Evolutionary conservation across 2,329 filamentous ascomycete species (phyloP).

Genomic region (Fusarium incarnatum): DNA sequence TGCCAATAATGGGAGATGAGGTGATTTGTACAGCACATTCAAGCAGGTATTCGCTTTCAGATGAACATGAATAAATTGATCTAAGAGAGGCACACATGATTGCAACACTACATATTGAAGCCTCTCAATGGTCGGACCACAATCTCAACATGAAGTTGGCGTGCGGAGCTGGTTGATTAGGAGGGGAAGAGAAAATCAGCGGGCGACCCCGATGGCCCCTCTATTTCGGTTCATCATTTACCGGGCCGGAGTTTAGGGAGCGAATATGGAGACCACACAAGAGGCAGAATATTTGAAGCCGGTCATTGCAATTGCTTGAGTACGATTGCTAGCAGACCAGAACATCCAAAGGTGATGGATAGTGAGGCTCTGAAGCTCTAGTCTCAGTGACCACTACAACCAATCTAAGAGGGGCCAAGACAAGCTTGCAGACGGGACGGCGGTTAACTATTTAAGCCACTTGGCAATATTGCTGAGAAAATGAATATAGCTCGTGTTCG

Average conservation of each 20-base stretch:
- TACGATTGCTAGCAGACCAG: not conserved
- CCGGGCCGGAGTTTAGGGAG: conserved; percentile 21
- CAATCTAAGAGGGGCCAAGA: not conserved
- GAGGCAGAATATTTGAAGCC: conserved; percentile 3
- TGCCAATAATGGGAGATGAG: not conserved
- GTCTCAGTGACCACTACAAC: not conserved
- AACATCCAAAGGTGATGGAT: not conserved
- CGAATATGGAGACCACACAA: conserved; percentile 10
- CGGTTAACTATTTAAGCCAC: conserved; percentile 13
- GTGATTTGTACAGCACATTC: conserved; percentile 5
- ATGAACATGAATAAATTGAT: not conserved
- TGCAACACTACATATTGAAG: not conserved
- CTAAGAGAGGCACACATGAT: not conserved
- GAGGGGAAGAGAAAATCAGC: conserved; percentile 17
- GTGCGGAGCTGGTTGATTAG: not conserved
- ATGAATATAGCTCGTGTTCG: conserved; percentile 29
- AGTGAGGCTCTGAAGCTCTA: conserved; percentile 15
- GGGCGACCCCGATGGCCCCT: conserved; percentile 37
- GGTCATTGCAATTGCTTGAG: not conserved
- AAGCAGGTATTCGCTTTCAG: not conserved
- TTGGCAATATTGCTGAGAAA: not conserved
- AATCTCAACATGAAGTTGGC: not conserved
- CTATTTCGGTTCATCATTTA: conserved; percentile 32
- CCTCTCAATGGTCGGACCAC: conserved; percentile 2
- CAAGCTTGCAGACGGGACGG: not conserved